Evolutionary conservation across 768 basidiomycete species (phyloP).

Genomic region (Suillus alpinus): DNA sequence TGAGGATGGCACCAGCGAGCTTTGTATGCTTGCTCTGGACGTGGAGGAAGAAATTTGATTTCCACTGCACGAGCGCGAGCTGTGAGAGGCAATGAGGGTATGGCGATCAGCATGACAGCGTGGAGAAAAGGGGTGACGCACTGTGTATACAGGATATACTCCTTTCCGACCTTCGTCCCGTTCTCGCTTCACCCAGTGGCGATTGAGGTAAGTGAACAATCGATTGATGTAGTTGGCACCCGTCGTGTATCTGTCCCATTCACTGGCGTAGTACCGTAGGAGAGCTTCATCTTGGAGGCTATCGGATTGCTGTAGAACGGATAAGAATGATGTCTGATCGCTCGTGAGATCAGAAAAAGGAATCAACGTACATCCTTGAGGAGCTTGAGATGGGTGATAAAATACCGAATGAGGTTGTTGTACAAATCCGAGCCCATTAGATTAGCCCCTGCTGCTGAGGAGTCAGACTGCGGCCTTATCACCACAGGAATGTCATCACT

Average conservation of each 20-base stretch:
- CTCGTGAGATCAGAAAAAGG: conserved; percentile 10
- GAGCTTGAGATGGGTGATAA: conserved; percentile 73
- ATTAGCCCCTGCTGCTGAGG: conserved; percentile 77
- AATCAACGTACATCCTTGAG: conserved; percentile 55
- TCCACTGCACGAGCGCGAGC: conserved; percentile 98
- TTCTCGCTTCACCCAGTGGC: conserved; percentile 98
- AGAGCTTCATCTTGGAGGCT: conserved; percentile 82
- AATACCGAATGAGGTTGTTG: conserved; percentile 90
- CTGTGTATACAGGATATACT: conserved; percentile 95
- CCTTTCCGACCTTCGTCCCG: conserved; percentile 95
- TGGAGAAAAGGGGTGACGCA: conserved; percentile 37
- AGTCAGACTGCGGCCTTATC: conserved; percentile 14
- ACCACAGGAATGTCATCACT: conserved; percentile 9
- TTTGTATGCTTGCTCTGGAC: conserved; percentile 82
- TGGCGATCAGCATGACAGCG: neutral
- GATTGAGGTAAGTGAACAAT: conserved; percentile 95
- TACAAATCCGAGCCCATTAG: conserved; percentile 98
- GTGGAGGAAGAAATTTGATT: conserved; percentile 81
- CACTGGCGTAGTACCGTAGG: conserved; percentile 83
- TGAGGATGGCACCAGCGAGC: conserved; percentile 82
- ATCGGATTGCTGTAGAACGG: conserved; percentile 63
- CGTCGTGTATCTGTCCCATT: conserved; percentile 97
- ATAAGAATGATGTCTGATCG: conserved; percentile 8
- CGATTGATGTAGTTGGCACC: conserved; percentile 98
- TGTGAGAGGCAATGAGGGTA: conserved; percentile 22